These are phyloP conservation scores for Leishmania tarentolae DNA, from an alignment of 208 protist species.

Conservation along the genomic window DNA sequence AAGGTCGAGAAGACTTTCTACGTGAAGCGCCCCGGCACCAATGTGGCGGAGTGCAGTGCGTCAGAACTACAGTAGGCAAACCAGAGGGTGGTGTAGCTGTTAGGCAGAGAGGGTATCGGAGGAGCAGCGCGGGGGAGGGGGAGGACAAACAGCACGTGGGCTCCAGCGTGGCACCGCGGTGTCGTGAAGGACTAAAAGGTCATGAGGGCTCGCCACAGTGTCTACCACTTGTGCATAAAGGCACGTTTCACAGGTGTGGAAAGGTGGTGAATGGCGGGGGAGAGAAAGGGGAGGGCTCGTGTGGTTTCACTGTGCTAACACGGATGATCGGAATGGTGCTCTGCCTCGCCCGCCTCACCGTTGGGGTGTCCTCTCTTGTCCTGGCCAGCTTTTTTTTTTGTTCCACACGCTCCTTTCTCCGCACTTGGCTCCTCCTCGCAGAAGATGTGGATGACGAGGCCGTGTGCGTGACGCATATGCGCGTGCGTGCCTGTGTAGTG, in stretches of 20 bases:
- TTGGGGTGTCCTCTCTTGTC: neutral
- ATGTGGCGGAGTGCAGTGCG: constrained; percentile 16
- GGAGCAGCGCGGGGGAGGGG: neutral
- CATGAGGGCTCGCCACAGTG: neutral
- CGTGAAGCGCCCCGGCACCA: constrained; percentile 25
- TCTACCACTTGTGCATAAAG: neutral
- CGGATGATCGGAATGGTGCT: neutral
- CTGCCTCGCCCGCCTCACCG: neutral
- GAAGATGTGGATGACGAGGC: neutral
- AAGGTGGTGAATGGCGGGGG: neutral
- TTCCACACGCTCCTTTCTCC: neutral
- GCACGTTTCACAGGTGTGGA: neutral
- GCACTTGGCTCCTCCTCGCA: neutral
- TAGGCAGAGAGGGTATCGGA: neutral
- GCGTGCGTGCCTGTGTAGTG: neutral
- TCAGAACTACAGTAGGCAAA: constrained; percentile 24
- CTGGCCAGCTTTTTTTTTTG: neutral
- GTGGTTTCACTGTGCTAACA: neutral
- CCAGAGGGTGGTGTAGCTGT: neutral
- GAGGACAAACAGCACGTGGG: neutral
- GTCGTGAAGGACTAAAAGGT: neutral
- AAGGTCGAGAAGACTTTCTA: constrained; percentile 38
- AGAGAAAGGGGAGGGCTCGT: neutral
- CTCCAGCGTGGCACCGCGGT: neutral
- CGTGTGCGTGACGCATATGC: neutral